Evolutionary conservation across 1,284 basidiomycete genomes (phyloP), one percentile per base, ranked within the genome.

Genomic region (Cryptococcus sp.): DNA sequence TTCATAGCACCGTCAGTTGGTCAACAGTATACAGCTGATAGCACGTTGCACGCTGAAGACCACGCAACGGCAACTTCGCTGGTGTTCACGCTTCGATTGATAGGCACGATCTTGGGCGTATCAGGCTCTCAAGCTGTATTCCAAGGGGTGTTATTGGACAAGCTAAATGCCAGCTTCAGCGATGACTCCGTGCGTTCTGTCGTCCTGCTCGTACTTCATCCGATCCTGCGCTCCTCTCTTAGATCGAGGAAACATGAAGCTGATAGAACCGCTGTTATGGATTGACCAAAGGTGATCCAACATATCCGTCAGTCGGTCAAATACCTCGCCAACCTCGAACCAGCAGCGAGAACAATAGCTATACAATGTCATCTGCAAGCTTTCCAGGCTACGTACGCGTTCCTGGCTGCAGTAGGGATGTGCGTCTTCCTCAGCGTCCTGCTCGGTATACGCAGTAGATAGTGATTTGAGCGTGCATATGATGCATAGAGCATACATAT

Each of bases 61-160:
- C 65, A 67, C 42, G 63, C 65, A 16, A 45, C 62, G 6, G 63
- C 65, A 3, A 62, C 60, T 17, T 65, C 63, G 3, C 55, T 67
- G 44, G 60, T 65, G 10, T 63, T 67, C 59, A 53, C 65, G 15
- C 56, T 67, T 25, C 60, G 65, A 17, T 62, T 58, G 11, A 22
- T 62, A 7, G 65, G 63, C 13, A 59, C 60, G 8, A 59, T 65
- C 8, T 39, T 67, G 7, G 63, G 63, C 23, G 62, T 65, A 15
- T 54, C 65, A 15, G 58, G 56, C 17, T 67, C 65, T 38, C 65
- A 67, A 54, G 60, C 65, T 3, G 54, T 67, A 4, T 42, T 65
- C 17, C 65, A 67, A 47, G 61, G 62, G 25, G 55, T 58, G 38
- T 56, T 67, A 7, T 48, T 53, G 11, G 47, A 45, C 15, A 60